Conservation (phyloP, 306 rosid genomes). For the Lupinus albus region DNA sequence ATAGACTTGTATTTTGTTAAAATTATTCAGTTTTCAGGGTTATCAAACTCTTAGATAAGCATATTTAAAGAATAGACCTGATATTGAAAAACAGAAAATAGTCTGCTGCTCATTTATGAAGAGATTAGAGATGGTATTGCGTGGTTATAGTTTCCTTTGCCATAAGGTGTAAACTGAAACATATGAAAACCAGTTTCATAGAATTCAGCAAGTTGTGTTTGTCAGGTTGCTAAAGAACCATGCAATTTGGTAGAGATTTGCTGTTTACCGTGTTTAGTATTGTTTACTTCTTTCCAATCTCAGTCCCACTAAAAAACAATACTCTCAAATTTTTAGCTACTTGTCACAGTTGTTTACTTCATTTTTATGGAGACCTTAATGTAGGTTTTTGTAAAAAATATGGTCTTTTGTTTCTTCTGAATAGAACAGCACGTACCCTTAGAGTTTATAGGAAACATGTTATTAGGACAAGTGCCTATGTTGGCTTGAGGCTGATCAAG, state of each 20-base stretch:
- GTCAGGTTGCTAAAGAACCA: slow-evolving; percentile 10
- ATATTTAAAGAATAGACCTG: slow-evolving; percentile 6
- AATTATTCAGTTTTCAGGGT: slow-evolving; percentile 26
- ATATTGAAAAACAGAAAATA: slow-evolving; percentile 9
- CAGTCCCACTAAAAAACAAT: slow-evolving; percentile 16
- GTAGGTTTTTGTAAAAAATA: too few species aligned
- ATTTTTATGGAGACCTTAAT: too few species aligned
- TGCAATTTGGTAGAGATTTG: neutral
- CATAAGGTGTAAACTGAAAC: neutral
- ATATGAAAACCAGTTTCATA: neutral
- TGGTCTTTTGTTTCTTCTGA: neutral
- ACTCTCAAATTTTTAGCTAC: neutral
- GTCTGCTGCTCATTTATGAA: neutral
- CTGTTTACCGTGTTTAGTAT: neutral
- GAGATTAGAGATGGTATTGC: slow-evolving; percentile 6
- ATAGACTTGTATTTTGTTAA: slow-evolving; percentile 19
- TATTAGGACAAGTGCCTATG: slow-evolving; percentile 12
- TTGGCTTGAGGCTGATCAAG: slow-evolving; percentile 29
- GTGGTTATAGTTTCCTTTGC: slow-evolving; percentile 4
- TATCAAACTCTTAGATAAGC: slow-evolving; percentile 8
- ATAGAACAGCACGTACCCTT: neutral
- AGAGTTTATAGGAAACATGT: slow-evolving; percentile 10
- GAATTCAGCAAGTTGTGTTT: slow-evolving; percentile 5
- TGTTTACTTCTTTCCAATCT: neutral
- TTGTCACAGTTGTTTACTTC: neutral